Conservation (phyloP, 1,284 basidiomycete genomes). For the Sporisorium reilianum region DNA sequence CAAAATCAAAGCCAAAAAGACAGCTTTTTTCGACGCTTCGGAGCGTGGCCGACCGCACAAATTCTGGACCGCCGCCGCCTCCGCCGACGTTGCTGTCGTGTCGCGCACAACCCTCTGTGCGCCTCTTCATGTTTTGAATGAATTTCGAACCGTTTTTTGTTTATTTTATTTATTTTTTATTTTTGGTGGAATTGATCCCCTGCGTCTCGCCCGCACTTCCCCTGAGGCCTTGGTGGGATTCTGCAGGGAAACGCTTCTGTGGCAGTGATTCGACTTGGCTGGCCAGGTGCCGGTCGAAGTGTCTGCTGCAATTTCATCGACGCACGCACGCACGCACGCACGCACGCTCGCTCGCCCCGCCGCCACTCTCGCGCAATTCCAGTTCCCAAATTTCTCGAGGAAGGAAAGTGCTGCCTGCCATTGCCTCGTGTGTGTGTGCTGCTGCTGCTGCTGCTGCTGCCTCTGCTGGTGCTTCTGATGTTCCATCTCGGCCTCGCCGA, state of each 20-base stretch:
- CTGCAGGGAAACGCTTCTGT: background rate
- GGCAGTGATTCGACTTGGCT: no score
- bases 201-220: no score
- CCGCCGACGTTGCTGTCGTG: no score
- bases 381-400: no score
- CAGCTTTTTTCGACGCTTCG: background rate
- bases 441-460: background rate
- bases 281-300: background rate
- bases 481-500: background rate
- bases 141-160: background rate
- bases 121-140: background rate
- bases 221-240: no score
- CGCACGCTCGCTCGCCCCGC: background rate
- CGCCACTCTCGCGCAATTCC: background rate
- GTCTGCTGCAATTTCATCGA: constrained; percentile 13
- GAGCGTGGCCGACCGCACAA: background rate
- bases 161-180: background rate
- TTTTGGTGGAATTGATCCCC: background rate
- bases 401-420: no score
- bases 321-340: constrained; percentile 5
- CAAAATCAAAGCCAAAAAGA: no score
- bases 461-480: background rate
- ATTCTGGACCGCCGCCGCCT: no score
- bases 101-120: no score
- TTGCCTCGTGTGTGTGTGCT: no score